Percentiles rank a stretch among this genome's conserved stretches.
Conservation (phyloP, 2,329 filamentous ascomycete species). For the Trichoderma afroharzianum region DNA sequence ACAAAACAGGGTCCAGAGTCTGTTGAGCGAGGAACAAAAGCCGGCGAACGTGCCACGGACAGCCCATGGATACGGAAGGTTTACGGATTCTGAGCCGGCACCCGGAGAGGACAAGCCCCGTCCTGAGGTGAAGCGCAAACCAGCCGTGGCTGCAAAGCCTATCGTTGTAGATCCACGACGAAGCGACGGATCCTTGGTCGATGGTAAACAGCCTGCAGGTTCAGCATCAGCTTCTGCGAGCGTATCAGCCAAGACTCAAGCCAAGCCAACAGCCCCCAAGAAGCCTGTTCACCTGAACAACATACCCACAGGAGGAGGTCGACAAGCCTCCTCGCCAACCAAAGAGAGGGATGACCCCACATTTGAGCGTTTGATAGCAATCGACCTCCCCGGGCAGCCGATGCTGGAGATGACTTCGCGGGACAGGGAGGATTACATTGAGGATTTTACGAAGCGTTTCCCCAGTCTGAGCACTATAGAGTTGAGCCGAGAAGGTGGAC, state of each 20-base stretch:
- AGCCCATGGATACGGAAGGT: conserved; percentile 86
- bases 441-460: conserved; percentile 77
- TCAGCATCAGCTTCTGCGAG: conserved; percentile 25
- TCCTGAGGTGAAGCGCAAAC: conserved; percentile 51
- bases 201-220: conserved; percentile 16
- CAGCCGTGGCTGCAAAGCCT: conserved; percentile 36
- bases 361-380: conserved; percentile 41
- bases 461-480: conserved; percentile 82
- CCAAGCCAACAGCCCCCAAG: conserved; percentile 54
- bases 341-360: conserved; percentile 34
- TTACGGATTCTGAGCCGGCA: conserved; percentile 56
- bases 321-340: conserved; percentile 41
- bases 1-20: conserved; percentile 82
- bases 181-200: conserved; percentile 15
- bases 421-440: conserved; percentile 63
- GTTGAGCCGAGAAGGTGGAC: conserved; percentile 63
- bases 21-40: conserved; percentile 74
- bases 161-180: conserved; percentile 26
- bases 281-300: conserved; percentile 61
- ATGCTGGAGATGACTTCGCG: conserved; percentile 52
- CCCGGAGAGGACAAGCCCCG: conserved; percentile 38
- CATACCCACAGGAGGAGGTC: conserved; percentile 43
- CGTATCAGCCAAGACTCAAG: conserved; percentile 27
- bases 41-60: conserved; percentile 59
- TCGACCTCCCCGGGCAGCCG: conserved; percentile 47